Conservation (phyloP, 1,284 basidiomycete genomes). For the Agroathelia rolfsii region DNA sequence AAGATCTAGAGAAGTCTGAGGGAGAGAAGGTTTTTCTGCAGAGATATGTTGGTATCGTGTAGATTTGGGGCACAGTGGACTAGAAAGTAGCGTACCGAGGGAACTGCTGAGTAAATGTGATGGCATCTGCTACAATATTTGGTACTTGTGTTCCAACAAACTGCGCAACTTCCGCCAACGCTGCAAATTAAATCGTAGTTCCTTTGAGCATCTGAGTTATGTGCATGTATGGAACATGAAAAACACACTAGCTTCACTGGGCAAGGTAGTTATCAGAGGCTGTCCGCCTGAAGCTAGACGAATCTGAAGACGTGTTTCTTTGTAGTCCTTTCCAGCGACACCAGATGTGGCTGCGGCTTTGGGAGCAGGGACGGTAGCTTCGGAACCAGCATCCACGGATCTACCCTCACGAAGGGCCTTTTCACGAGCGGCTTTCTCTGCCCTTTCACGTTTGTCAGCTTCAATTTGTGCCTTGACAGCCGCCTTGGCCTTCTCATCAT, state of each 20-base stretch:
- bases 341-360: conserved; percentile 28
- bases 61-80: neutral
- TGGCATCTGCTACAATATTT: conserved; percentile 61
- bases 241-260: conserved; percentile 72
- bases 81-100: conserved; percentile 53
- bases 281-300: conserved; percentile 70
- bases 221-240: conserved; percentile 1
- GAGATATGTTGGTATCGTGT: conserved; percentile 4
- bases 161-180: conserved; percentile 78
- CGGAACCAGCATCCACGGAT: conserved; percentile 29
- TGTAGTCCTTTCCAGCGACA: conserved; percentile 64
- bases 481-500: conserved; percentile 75
- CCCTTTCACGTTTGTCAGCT: conserved; percentile 82
- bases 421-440: conserved; percentile 78
- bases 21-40: conserved; percentile 58
- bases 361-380: too few relatives aligned
- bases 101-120: conserved; percentile 72
- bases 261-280: conserved; percentile 71
- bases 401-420: conserved; percentile 79
- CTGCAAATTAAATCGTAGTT: conserved; percentile 27
- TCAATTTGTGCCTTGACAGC: conserved; percentile 89
- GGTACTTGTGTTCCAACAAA: conserved; percentile 70
- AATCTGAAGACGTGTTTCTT: conserved; percentile 80
- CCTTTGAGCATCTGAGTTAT: too few relatives aligned
- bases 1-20: conserved; percentile 55